Conservation (phyloP, 2,329 filamentous ascomycete species). For the Colletotrichum filicis region DNA sequence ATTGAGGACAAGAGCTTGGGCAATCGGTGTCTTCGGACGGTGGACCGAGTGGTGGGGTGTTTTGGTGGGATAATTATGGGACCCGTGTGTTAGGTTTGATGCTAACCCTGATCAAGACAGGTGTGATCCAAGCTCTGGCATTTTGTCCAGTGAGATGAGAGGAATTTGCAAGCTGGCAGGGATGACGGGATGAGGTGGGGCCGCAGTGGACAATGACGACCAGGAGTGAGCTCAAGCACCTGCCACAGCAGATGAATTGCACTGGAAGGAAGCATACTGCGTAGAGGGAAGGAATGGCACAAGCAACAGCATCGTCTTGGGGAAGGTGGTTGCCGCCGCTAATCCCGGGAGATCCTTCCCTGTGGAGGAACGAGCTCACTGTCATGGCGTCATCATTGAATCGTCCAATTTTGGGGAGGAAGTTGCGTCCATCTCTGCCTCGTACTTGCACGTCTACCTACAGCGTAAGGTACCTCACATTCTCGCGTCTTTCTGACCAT, state of each 20-base stretch:
- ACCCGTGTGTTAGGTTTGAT: neutral
- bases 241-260: neutral
- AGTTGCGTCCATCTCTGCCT: neutral
- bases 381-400: constrained; percentile 5
- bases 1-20: neutral
- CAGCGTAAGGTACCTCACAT: neutral
- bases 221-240: neutral
- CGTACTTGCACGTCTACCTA: neutral
- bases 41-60: neutral
- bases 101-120: neutral
- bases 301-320: neutral
- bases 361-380: neutral
- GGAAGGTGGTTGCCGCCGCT: neutral
- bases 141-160: neutral
- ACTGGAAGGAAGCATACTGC: neutral
- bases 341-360: neutral
- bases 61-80: neutral
- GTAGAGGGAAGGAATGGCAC: neutral
- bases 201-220: neutral
- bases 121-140: neutral
- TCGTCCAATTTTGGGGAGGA: neutral
- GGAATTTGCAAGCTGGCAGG: constrained; percentile 18
- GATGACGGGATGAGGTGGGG: neutral
- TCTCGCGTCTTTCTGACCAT: neutral
- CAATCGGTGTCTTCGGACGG: neutral